Evolutionary conservation across 768 basidiomycete species (phyloP), one percentile per base, ranked within the genome.

Genomic region (Tremella mesenterica): DNA sequence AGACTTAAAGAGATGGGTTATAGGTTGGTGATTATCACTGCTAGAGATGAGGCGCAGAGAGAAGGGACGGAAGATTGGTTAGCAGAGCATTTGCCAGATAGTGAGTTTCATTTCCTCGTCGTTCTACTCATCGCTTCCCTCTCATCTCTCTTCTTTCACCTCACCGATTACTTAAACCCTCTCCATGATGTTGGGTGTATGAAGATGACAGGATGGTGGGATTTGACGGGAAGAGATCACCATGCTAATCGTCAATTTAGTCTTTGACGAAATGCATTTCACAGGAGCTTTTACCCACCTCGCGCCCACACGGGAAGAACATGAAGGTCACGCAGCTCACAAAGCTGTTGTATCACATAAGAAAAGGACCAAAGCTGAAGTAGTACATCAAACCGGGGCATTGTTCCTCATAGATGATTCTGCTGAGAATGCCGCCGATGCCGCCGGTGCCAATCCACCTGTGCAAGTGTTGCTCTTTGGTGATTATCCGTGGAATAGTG

Each of bases 331-430:
- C 39, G 66, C 54, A 16, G 64, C 63, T 3, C 49, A 55, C n/a
- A n/a, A n/a, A n/a, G n/a, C n/a, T n/a, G 57, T 64, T 4, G 56
- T 67, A 13, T 60, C 60, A 26, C 62, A 63, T 46, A 83, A 80
- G 63, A 71, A 85, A 44, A 81, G 77, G 28, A 60, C 67, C 55
- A 88, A 88, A 67, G 81, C 83, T n/a, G 81, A 84, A 63, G 83
- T 83, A 53, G 85, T 85, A 65, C 73, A 79, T 29, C 76, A 80
- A 54, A 73, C 88, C 16, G 78, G 78, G 14, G 84, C 86, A 10
- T 76, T 77, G 34, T 66, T 87, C 33, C 74, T 89, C 48, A 81
- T 89, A 53, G 87, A 89, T 70, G 87, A 89, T 74, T 86, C 85
- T 5, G 64, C 83, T 36, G 86, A 88, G 71, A 88, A 88, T 70